Conservation (phyloP, 31 red algal species). For the Porphyra umbilicalis region DNA sequence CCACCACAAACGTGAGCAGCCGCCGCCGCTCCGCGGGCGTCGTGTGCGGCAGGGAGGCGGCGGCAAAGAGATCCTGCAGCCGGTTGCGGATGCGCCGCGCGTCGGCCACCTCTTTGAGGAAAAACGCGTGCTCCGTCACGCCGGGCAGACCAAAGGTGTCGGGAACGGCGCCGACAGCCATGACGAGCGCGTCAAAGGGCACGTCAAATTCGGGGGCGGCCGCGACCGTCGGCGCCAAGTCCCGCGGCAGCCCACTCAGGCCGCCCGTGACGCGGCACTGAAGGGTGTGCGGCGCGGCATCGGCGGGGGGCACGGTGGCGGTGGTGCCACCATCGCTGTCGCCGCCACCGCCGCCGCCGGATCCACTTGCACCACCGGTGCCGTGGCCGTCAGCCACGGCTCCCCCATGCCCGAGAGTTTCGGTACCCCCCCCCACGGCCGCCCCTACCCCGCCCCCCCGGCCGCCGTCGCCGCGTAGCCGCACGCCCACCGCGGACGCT, state of each 20-base stretch:
- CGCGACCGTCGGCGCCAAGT: no score
- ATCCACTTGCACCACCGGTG: no score
- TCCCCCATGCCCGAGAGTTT: no score
- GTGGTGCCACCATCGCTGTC: no score
- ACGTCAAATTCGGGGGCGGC: conserved; percentile 36
- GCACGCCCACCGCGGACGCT: conserved; percentile 24
- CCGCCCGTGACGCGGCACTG: no score
- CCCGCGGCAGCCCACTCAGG: no score
- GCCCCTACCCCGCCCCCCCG: no score
- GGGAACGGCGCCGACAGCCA: conserved; percentile 55
- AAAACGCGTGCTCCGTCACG: conserved; percentile 53
- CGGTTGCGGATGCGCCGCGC: conserved; percentile 42
- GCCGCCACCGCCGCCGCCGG: no score
- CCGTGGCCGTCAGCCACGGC: no score
- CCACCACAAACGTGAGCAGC: conserved; percentile 69
- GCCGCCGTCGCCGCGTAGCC: conserved; percentile 1
- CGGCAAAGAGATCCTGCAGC: conserved; percentile 53
- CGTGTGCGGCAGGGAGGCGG: conserved; percentile 56
- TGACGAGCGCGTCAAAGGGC: conserved; percentile 53
- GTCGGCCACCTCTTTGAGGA: conserved; percentile 83
- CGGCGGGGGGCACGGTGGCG: no score
- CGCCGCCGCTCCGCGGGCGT: conserved; percentile 38
- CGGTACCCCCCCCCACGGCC: no score
- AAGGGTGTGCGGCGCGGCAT: no score
- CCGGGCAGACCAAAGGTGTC: conserved; percentile 76